phyloP scores from a whole-genome alignment of 768 basidiomycete genomes.

The Boletus sp. region DNA sequence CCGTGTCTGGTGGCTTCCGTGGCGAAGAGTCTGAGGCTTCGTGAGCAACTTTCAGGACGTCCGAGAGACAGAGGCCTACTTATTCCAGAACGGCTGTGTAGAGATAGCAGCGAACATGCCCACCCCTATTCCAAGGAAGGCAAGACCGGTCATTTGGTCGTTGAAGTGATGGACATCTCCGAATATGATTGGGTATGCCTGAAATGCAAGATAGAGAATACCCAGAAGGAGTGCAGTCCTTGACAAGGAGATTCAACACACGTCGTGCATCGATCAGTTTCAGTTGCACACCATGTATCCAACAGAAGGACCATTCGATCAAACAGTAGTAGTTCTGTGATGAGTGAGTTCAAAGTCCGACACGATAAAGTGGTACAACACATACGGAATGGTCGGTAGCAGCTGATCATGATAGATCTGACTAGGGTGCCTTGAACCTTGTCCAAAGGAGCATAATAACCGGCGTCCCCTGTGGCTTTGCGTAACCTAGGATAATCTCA shows the following conservation, averaged over 20 bases:
- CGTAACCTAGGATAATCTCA: conserved; percentile 38
- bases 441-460: conserved; percentile 62
- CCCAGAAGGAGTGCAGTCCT: conserved; percentile 42
- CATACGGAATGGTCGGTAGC: conserved; percentile 71
- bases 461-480: conserved; percentile 47
- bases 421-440: conserved; percentile 41
- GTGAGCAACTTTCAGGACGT: neutral
- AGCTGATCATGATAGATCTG: conserved; percentile 52
- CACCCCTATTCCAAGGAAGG: conserved; percentile 50
- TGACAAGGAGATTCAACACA: neutral
- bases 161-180: conserved; percentile 47
- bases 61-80: conserved; percentile 8
- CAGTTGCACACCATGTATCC: conserved; percentile 55
- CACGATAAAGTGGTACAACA: neutral
- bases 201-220: conserved; percentile 48
- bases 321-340: conserved; percentile 53
- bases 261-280: neutral
- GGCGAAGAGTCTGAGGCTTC: conserved; percentile 34
- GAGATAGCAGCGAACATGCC: conserved; percentile 41
- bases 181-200: conserved; percentile 58
- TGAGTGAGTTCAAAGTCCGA: neutral
- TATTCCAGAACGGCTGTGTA: conserved; percentile 47
- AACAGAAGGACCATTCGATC: conserved; percentile 78
- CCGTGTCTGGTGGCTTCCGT: conserved; percentile 37
- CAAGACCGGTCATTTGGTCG: conserved; percentile 45